phyloP scores from a whole-genome alignment of 768 basidiomycete species.

The Boletus insuetus region DNA sequence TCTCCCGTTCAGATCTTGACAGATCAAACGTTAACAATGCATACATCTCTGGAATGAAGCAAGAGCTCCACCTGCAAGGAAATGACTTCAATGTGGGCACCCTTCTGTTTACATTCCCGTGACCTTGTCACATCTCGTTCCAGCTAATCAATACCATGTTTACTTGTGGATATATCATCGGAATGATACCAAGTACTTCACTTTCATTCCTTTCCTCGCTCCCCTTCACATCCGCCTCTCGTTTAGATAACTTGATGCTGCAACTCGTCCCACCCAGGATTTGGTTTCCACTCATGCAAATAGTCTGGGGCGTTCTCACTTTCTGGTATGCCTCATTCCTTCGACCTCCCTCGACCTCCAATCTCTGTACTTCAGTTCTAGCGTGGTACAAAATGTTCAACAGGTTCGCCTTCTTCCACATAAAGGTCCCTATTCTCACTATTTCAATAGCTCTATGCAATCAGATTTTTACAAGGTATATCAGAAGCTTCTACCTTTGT shows the following conservation, averaged over 20 bases:
- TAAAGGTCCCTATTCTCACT: neutral
- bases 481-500: slow-evolving; percentile 76
- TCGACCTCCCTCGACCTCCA: no score
- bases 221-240: slow-evolving; percentile 2
- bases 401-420: slow-evolving; percentile 38
- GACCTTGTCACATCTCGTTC: neutral
- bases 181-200: slow-evolving; percentile 63
- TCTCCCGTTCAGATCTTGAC: slow-evolving; percentile 49
- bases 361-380: slow-evolving; percentile 42
- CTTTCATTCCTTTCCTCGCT: neutral
- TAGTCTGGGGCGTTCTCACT: slow-evolving; percentile 64
- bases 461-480: slow-evolving; percentile 71
- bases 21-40: slow-evolving; percentile 70
- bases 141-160: slow-evolving; percentile 69
- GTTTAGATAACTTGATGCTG: slow-evolving; percentile 60
- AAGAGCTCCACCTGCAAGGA: slow-evolving; percentile 64
- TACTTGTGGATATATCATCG: slow-evolving; percentile 72
- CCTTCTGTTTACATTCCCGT: neutral
- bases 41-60: slow-evolving; percentile 78
- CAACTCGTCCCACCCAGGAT: slow-evolving; percentile 61
- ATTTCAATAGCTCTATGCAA: slow-evolving; percentile 52
- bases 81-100: slow-evolving; percentile 54
- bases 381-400: slow-evolving; percentile 50
- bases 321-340: slow-evolving; percentile 42
- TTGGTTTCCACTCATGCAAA: slow-evolving; percentile 64